A percentile compares a stretch with the other conserved stretches of the same genome.
These are phyloP conservation scores for Ceratobasidium papillatum DNA, from an alignment of 1,284 basidiomycete genomes.

Conservation along the genomic window DNA sequence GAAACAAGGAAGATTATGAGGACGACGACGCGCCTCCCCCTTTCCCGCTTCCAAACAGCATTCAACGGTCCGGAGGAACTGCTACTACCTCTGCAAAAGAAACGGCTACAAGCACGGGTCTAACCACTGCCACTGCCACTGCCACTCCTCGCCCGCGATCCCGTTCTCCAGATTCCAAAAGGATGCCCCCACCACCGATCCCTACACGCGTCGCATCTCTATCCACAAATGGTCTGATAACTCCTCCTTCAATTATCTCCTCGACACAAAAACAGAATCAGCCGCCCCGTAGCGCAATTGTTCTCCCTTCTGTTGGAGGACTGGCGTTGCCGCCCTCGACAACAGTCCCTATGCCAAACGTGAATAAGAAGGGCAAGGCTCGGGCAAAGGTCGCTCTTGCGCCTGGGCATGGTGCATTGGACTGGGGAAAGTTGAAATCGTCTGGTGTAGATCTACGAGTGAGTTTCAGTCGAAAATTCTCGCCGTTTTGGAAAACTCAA, in stretches of 20 bases:
- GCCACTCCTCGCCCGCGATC: constrained; percentile 6
- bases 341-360: constrained; percentile 59
- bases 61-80: constrained; percentile 67
- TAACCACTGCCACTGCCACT: too few relatives aligned
- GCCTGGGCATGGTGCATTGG: constrained; percentile 91
- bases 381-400: constrained; percentile 86
- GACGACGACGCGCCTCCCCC: constrained; percentile 71
- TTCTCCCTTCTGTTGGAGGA: constrained; percentile 46
- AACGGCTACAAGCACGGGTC: constrained; percentile 41
- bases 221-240: constrained; percentile 46
- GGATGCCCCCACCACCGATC: constrained; percentile 77
- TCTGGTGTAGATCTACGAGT: constrained; percentile 83
- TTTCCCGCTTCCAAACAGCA: constrained; percentile 83
- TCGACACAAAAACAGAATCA: constrained; percentile 20
- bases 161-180: constrained; percentile 62
- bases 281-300: constrained; percentile 51
- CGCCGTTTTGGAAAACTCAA: background rate
- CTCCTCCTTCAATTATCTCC: constrained; percentile 35
- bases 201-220: constrained; percentile 58
- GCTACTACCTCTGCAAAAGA: constrained; percentile 44
- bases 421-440: constrained; percentile 90
- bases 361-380: constrained; percentile 62
- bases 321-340: constrained; percentile 68
- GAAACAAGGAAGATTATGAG: constrained; percentile 19
- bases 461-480: constrained; percentile 14